phyloP scores from a whole-genome alignment of 2,329 filamentous ascomycete genomes.

The Pseudogymnoascus sp. region DNA sequence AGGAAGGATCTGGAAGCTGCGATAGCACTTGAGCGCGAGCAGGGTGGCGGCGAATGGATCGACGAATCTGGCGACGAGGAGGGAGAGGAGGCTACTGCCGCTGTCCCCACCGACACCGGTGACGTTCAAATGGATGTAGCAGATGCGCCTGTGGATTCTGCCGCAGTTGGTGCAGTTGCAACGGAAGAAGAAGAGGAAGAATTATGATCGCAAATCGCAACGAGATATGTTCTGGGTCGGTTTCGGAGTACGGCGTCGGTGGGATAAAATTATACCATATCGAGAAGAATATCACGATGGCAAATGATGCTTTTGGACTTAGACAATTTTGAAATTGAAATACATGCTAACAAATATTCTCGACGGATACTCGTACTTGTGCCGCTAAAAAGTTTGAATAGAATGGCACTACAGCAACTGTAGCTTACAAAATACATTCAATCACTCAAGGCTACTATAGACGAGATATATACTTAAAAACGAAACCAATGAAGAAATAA shows the following conservation, averaged over 20 bases:
- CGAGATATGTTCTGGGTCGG: background rate
- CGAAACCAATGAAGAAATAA: background rate
- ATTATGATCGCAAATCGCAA: slow-evolving; percentile 6
- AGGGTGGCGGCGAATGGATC: slow-evolving; percentile 2
- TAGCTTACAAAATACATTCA: no score
- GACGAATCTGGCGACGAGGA: slow-evolving; percentile 6
- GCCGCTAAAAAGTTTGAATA: no score
- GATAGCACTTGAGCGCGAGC: background rate
- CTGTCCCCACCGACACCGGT: background rate
- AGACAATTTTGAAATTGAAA: background rate
- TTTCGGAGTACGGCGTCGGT: slow-evolving; percentile 4
- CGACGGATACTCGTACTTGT: background rate
- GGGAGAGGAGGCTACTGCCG: background rate
- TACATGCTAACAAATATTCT: background rate
- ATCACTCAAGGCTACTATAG: no score
- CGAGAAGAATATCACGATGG: slow-evolving; percentile 10
- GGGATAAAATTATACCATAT: slow-evolving; percentile 11
- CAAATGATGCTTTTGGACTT: background rate
- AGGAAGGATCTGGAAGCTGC: slow-evolving; percentile 21
- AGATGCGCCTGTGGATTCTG: background rate
- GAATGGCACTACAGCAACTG: no score
- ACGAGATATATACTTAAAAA: no score
- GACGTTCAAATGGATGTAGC: slow-evolving; percentile 1
- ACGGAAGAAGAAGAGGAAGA: slow-evolving; percentile 3
- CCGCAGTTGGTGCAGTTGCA: background rate